Evolutionary conservation across 345 rosid species (phyloP), one percentile per base, ranked within the genome.

Genomic region (Iberis pinnata): DNA sequence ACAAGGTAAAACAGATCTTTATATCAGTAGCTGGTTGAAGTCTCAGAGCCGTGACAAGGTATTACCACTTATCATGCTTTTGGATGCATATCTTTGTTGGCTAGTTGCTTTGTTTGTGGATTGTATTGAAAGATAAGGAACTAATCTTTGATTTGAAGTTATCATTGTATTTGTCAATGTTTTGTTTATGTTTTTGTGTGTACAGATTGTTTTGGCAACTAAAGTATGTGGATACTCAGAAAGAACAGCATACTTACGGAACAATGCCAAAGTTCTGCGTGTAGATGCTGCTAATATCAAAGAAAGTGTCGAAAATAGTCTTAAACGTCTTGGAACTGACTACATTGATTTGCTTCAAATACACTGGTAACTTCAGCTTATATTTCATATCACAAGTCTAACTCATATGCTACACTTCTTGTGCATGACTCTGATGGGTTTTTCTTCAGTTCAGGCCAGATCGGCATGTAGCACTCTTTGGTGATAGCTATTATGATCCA

Each of bases 281-380:
- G 95, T 90, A 35, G 84, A 90, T 76, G 85, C 80, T 52, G 82
- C 85, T 59, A 90, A 86, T 63, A 86, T 90, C 61, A 90, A 63
- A 71, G 95, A 90, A 64, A 86, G 98, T 31, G 96, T 90, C 12
- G 98, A 90, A 75, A 79, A 90, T 64, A 90, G 96, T 70, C 95
- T 90, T 25, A 79, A 84, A 70, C 88, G 95, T 33, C 87, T 90
- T 25, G 79, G 80, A 57, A 90, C 89, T 15, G 98, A 90, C 61
- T 86, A 90, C 72, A 82, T 90, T 56, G 98, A 84, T 65, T 69
- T 86, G 75, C 64, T 90, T 73, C 98, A 90, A 75, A 86, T 90
- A 67, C 98, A 90, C 59, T 86, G 98, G 96, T 86, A 76, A 73
- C 35, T 44, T 38, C 13, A 20, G 4, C 50, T 33, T 45, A 17